A percentile compares a stretch with the other conserved stretches of the same genome.
phyloP scores from a whole-genome alignment of 352 stramenopile genomes.

The Peronospora destructor region DNA sequence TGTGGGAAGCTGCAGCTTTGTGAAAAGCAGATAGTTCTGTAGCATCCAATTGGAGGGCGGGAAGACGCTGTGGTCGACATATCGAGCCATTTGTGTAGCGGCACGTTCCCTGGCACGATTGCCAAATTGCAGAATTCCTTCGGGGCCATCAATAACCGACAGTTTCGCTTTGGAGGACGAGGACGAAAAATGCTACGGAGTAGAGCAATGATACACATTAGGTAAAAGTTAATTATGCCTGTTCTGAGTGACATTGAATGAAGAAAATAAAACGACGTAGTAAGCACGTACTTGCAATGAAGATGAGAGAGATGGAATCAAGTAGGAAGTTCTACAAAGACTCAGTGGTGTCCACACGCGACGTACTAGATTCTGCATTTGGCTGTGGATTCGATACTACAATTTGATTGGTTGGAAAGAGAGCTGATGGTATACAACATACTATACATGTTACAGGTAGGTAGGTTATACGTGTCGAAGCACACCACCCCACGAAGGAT shows the following conservation, averaged over 20 bases:
- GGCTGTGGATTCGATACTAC: background rate
- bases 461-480: no score
- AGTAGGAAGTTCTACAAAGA: slow-evolving; percentile 3
- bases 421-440: background rate
- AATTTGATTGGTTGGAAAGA: slow-evolving; percentile 8
- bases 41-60: slow-evolving; percentile 25
- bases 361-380: slow-evolving; percentile 14
- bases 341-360: background rate
- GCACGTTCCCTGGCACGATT: slow-evolving; percentile 20
- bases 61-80: slow-evolving; percentile 35
- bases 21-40: slow-evolving; percentile 37
- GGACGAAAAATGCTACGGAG: slow-evolving; percentile 21
- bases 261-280: background rate
- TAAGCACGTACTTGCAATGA: slow-evolving; percentile 12
- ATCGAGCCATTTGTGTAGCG: slow-evolving; percentile 19
- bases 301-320: slow-evolving; percentile 1
- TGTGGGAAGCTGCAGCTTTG: slow-evolving; percentile 41
- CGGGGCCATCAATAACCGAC: slow-evolving; percentile 24
- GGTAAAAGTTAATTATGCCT: background rate
- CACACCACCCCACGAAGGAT: no score
- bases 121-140: slow-evolving; percentile 29
- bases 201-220: background rate
- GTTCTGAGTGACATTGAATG: background rate
- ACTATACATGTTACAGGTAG: no score
- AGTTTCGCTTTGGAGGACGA: slow-evolving; percentile 16